Evolutionary conservation across 2,329 filamentous ascomycete species (phyloP), one percentile per base, ranked within the genome.

Genomic region (Cordyceps pruinosa): DNA sequence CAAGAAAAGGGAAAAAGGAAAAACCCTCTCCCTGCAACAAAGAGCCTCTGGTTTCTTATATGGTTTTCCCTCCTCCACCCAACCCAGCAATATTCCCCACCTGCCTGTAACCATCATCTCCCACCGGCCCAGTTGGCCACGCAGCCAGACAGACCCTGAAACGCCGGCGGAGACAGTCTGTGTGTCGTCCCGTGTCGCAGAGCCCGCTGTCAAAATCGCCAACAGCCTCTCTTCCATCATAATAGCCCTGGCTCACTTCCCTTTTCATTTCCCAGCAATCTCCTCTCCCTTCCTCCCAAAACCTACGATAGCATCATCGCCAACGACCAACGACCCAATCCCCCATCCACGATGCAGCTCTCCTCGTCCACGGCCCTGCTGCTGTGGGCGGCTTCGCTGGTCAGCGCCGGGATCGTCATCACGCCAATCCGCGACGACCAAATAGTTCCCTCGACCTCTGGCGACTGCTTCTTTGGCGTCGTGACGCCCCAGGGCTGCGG

Each of bases 381-480:
- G 46, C 75, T 75, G 55, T 68, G 75, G 28, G 73, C 72, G 64
- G 70, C 72, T 50, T 76, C 78, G 3, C 65, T 80, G 50, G 78
- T 67, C 64, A 75, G 70, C 61, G 81, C 81, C 28, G 80, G 76
- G 56, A 73, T 84, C 49, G 78, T 84, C 65, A 77, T 80, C 65
- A 81, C 78, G 4, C 81, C 81, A 51, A 75, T 84, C 61, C 69
- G 67, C 42, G 59, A 66, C 23, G 69, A 83, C 60, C 80, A 83
- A 66, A 71, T 83, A 34, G 76, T 84, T n/a, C 64, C 70, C 28
- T 77, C 74, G 63, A 62, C 66, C 19, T 35, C 64, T 2, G 77
- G 74, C 28, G 81, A 84, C 65, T 84, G 81, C 66, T 79, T 75
- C 62, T 81, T 77, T 63, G 81, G 81, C 34, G 78, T 80, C 19